Base-by-base conservation (phyloP, 371 early-diverging fungal genomes). In the Capniomyces stellatus region DNA sequence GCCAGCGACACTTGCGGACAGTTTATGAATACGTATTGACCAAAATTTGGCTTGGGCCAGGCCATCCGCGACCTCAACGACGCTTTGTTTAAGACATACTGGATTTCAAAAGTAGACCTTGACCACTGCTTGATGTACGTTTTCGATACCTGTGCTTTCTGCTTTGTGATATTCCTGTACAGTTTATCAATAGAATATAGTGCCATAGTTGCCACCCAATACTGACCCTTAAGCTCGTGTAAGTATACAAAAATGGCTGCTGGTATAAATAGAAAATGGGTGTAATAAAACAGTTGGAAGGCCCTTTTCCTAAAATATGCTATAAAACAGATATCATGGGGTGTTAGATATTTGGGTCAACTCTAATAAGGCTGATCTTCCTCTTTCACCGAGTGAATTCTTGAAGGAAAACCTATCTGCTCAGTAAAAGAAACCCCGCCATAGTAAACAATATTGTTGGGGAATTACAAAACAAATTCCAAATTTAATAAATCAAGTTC, bases 261-360 rank as follows among this genome's bases (percentile, higher is more conserved):
- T 47, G 76, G 63, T 62, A 75, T 74, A 51, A 75, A 77, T 41
- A 85, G 60, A 55, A 82, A 82, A 70, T 85, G 85, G 24, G 77
- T 72, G 70, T 73, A 76, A 74, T 81, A 85, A 54, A 85, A 85
- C 56, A 77, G 47, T 64, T 85, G 82, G 60, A 80, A 75, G 52
- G 71, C 66, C 58, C 65, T 64, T 39, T 72, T 56, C 28, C 79
- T 66, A 43, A 79, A 66, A 6, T 62, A 57, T 3, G 68, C 68
- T 30, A 77, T 64, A 24, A 78, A 35, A 6, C 35, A 35, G 10
- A 15, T 15, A 6, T 35, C 35, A 35, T 15, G 15, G 15, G 15
- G 15, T 6, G 6, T 10, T 35, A 35, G 6, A 35, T 35, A 35
- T 35, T 10, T 35, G 35, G 15, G 15, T 35, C 6, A 35, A 35